Evolutionary conservation across 2,329 filamentous ascomycete genomes (phyloP).

Genomic region (Aspergillus sp.): DNA sequence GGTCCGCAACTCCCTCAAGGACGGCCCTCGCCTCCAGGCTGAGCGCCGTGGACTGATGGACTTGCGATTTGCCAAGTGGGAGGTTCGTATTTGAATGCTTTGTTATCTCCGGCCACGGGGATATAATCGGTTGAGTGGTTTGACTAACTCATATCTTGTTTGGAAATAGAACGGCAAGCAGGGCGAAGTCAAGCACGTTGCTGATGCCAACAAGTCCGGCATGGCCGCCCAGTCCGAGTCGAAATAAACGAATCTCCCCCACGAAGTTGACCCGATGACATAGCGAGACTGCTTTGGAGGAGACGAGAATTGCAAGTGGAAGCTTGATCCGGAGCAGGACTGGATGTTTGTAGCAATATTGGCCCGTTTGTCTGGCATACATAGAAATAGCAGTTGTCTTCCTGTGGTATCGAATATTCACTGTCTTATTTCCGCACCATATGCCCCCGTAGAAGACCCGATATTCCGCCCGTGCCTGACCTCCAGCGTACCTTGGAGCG

Average conservation of each 20-base stretch:
- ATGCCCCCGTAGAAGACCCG: too few relatives aligned
- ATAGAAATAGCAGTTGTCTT: constrained; percentile 12
- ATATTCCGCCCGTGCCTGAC: too few relatives aligned
- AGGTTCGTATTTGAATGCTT: constrained; percentile 60
- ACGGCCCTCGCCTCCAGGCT: constrained; percentile 79
- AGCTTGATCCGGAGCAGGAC: constrained; percentile 15
- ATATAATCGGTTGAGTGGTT: constrained; percentile 4
- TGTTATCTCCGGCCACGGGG: not conserved
- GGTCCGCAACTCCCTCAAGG: constrained; percentile 95
- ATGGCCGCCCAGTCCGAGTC: constrained; percentile 38
- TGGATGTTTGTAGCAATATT: constrained; percentile 37
- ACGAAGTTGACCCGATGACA: constrained; percentile 13
- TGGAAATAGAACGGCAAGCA: constrained; percentile 83
- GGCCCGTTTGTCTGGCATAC: constrained; percentile 23
- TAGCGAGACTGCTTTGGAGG: constrained; percentile 13
- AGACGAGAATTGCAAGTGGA: constrained; percentile 14
- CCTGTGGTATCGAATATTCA: too few relatives aligned
- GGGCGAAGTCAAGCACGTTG: constrained; percentile 74
- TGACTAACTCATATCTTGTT: constrained; percentile 26
- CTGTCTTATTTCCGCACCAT: too few relatives aligned
- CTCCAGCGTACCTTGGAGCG: not conserved
- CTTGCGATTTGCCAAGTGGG: constrained; percentile 88
- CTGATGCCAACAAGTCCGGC: constrained; percentile 48
- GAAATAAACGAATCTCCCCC: constrained; percentile 31
- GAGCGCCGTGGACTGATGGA: constrained; percentile 90